Evolutionary conservation across 2,329 filamentous ascomycete species (phyloP).

Genomic region (Pestalotiopsis sp.): DNA sequence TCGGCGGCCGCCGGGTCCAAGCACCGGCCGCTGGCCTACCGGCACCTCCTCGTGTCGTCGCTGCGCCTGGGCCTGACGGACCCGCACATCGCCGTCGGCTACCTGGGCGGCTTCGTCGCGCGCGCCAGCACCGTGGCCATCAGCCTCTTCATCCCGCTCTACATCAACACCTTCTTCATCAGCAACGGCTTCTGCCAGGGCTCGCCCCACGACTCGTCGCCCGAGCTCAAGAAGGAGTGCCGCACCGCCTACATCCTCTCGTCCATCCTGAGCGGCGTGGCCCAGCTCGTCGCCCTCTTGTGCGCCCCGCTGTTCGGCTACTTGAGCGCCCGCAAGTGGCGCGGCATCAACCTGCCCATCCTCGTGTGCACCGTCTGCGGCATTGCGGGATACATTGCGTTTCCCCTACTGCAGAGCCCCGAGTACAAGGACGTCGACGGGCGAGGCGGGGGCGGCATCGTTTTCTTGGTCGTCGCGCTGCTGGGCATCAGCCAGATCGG

Average conservation of each 20-base stretch:
- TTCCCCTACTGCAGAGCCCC: slow-evolving; percentile 77
- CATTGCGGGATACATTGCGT: slow-evolving; percentile 74
- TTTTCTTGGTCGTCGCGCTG: slow-evolving; percentile 78
- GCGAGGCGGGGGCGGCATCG: slow-evolving; percentile 66
- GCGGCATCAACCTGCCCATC: slow-evolving; percentile 73
- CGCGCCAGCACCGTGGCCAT: slow-evolving; percentile 94
- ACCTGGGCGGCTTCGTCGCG: slow-evolving; percentile 92
- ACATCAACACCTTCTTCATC: slow-evolving; percentile 90
- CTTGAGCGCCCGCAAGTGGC: slow-evolving; percentile 66
- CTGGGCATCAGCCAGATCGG: slow-evolving; percentile 95
- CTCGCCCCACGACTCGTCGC: slow-evolving; percentile 63
- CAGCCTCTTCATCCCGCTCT: slow-evolving; percentile 91
- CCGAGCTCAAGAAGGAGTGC: slow-evolving; percentile 84
- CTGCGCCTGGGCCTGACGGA: slow-evolving; percentile 74
- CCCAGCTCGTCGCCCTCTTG: slow-evolving; percentile 83
- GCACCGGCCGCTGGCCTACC: slow-evolving; percentile 52
- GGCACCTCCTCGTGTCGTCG: slow-evolving; percentile 63
- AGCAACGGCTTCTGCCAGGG: slow-evolving; percentile 76
- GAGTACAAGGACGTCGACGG: slow-evolving; percentile 68
- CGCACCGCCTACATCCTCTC: slow-evolving; percentile 85
- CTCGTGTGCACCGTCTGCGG: slow-evolving; percentile 73
- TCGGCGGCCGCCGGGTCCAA: slow-evolving; percentile 4
- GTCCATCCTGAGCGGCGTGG: slow-evolving; percentile 83
- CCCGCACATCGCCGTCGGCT: slow-evolving; percentile 80
- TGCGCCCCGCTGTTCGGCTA: slow-evolving; percentile 89